Evolutionary conservation across 495 filamentous ascomycete species (phyloP).

Genomic region (Lasiosphaeria hispida): DNA sequence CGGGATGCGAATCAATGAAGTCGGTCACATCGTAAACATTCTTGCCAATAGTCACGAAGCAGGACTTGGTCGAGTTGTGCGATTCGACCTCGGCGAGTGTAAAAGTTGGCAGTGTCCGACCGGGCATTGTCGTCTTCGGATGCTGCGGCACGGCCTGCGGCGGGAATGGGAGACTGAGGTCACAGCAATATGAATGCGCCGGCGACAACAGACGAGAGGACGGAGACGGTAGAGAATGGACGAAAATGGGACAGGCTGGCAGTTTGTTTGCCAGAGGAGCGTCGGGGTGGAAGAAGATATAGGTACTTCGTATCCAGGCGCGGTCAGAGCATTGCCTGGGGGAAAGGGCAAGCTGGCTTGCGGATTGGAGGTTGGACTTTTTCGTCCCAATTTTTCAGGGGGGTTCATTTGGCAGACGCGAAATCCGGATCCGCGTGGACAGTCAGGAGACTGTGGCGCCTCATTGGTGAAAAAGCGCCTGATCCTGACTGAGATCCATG

Average conservation of each 20-base stretch:
- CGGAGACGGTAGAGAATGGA: too few species aligned
- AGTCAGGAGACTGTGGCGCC: conserved; percentile 14
- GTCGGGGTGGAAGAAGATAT: too few species aligned
- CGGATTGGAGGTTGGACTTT: background rate
- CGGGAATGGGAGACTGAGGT: background rate
- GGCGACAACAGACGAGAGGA: too few species aligned
- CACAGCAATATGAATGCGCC: too few species aligned
- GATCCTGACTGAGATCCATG: background rate
- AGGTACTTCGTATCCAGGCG: too few species aligned
- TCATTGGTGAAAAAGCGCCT: conserved; percentile 10
- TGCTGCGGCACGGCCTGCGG: background rate
- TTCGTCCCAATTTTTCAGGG: conserved; percentile 9
- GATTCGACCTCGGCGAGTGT: conserved; percentile 72
- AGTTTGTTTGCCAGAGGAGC: too few species aligned
- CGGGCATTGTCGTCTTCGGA: conserved; percentile 36
- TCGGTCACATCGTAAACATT: conserved; percentile 94
- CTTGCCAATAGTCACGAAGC: conserved; percentile 85
- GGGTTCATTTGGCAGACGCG: conserved; percentile 8
- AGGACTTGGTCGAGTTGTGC: conserved; percentile 78
- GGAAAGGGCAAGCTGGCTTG: too few species aligned
- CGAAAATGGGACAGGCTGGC: too few species aligned
- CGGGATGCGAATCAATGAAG: conserved; percentile 86
- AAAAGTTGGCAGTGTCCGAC: conserved; percentile 72
- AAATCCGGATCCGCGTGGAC: conserved; percentile 5
- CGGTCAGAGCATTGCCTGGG: too few species aligned